phyloP scores from a whole-genome alignment of 805 yeast genomes.

The Priceomyces medius region DNA sequence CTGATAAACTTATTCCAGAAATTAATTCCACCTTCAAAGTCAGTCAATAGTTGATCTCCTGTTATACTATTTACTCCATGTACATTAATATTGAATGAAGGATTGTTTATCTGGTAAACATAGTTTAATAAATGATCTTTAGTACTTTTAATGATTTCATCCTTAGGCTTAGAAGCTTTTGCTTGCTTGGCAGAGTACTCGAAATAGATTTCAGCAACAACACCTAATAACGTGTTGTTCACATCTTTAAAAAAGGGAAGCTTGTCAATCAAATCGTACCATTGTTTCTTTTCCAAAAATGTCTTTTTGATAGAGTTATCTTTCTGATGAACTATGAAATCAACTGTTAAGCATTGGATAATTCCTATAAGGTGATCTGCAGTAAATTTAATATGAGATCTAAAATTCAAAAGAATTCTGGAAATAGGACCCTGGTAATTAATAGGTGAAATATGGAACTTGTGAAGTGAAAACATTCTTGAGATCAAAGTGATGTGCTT shows the following conservation, averaged over 20 bases:
- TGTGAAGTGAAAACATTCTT: conserved; percentile 35
- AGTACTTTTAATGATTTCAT: conserved; percentile 25
- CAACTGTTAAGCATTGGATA: conserved; percentile 49
- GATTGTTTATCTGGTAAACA: conserved; percentile 37
- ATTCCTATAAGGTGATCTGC: conserved; percentile 51
- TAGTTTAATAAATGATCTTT: conserved; percentile 34
- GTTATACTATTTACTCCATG: conserved; percentile 41
- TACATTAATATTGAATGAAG: conserved; percentile 42
- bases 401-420: conserved; percentile 60
- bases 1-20: conserved; percentile 37
- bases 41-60: conserved; percentile 26
- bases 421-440: conserved; percentile 72
- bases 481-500: conserved; percentile 32
- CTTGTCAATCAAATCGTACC: conserved; percentile 56
- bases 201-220: conserved; percentile 54
- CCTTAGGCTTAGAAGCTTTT: conserved; percentile 21
- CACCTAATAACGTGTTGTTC: conserved; percentile 64
- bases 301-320: conserved; percentile 50
- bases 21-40: conserved; percentile 29
- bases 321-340: conserved; percentile 47
- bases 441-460: conserved; percentile 40
- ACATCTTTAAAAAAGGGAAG: conserved; percentile 60
- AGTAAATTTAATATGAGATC: conserved; percentile 60
- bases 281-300: conserved; percentile 42
- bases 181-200: conserved; percentile 37